These are phyloP conservation scores for Dissoconium aciculare DNA, from an alignment of 2,329 filamentous ascomycete genomes.

Conservation along the genomic window DNA sequence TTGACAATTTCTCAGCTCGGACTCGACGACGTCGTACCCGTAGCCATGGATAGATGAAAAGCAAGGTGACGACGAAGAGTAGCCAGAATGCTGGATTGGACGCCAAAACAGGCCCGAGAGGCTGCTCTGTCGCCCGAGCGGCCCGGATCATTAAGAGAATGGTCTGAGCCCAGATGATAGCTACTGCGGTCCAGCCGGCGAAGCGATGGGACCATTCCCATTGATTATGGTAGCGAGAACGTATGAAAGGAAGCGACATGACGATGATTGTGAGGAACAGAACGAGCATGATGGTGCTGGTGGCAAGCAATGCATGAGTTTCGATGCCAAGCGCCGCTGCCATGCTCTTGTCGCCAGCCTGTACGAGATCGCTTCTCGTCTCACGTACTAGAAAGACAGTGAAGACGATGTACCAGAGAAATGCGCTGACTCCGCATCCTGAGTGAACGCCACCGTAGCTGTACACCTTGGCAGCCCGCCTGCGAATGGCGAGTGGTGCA, in stretches of 20 bases:
- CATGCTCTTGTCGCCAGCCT: slow-evolving; percentile 1
- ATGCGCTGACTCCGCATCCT: slow-evolving; percentile 24
- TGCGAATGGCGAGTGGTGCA: slow-evolving; percentile 23
- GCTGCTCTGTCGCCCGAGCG: slow-evolving; percentile 6
- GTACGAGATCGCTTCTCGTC: slow-evolving; percentile 14
- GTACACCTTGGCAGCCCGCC: slow-evolving; percentile 27
- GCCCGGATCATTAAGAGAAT: slow-evolving; percentile 36
- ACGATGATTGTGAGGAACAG: slow-evolving; percentile 44
- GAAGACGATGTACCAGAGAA: slow-evolving; percentile 33
- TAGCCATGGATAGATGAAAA: slow-evolving; percentile 59
- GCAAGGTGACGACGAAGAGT: slow-evolving; percentile 46
- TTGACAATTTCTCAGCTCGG: slow-evolving; percentile 50
- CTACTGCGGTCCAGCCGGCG: slow-evolving; percentile 53
- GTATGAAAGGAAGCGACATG: slow-evolving; percentile 49
- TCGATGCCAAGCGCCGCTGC: neutral
- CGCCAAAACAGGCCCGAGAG: slow-evolving; percentile 28
- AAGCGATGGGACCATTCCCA: slow-evolving; percentile 62
- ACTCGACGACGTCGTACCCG: slow-evolving; percentile 54
- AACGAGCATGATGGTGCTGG: slow-evolving; percentile 46
- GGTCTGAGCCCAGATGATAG: slow-evolving; percentile 50
- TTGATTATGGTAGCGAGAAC: slow-evolving; percentile 48
- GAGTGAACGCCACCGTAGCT: slow-evolving; percentile 29
- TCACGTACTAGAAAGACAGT: slow-evolving; percentile 21
- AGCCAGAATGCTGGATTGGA: slow-evolving; percentile 50
- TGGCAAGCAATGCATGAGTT: slow-evolving; percentile 30